Base-by-base conservation (phyloP, 441 rosid genomes). In the Populus hybrid region DNA sequence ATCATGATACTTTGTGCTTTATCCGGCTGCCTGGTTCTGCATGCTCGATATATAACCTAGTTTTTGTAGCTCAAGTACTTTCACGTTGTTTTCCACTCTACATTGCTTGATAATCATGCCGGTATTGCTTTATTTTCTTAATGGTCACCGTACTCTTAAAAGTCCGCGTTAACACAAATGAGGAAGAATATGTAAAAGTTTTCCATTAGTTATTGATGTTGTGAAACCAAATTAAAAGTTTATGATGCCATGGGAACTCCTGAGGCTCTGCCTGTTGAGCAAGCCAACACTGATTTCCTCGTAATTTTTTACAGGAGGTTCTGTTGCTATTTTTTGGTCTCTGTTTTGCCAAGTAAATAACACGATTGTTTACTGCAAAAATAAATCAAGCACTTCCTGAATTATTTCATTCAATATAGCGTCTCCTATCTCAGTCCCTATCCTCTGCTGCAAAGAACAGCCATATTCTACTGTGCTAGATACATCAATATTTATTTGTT, bases 401-500 rank as follows among this genome's bases (percentile, higher is more conserved):
- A 85, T 35, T 46, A 81, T 68, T 61, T 68, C 79, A 18, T 81
- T 73, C 69, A 82, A 57, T 80, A 78, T 82, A 12, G 67, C 16
- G 75, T 87, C 86, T 73, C 77, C 83, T 67, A 85, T 70, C 67
- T 80, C 82, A 20, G 50, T 69, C 54, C 83, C 73, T 81, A 82
- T 80, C 65, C 78, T 79, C 77, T 70, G 69, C 75, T 76, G 67
- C 75, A 73, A 34, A 76, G 23, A 34, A 76, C 73, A 35, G 81
- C 82, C 77, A 54, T 77, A 82, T 64, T 82, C 73, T 54, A 78
- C 38, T 42, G 66, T 42, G 76, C 42, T 73, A n/a, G 64, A 69
- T 73, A 71, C 72, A 59, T 78, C 65, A 61, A 80, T 74, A 35
- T 70, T 80, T 6, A 6, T 70, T 42, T 36, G 34, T 18, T 73